phyloP scores from a whole-genome alignment of 108 stramenopile genomes.

The Discostella pseudostelligera region DNA sequence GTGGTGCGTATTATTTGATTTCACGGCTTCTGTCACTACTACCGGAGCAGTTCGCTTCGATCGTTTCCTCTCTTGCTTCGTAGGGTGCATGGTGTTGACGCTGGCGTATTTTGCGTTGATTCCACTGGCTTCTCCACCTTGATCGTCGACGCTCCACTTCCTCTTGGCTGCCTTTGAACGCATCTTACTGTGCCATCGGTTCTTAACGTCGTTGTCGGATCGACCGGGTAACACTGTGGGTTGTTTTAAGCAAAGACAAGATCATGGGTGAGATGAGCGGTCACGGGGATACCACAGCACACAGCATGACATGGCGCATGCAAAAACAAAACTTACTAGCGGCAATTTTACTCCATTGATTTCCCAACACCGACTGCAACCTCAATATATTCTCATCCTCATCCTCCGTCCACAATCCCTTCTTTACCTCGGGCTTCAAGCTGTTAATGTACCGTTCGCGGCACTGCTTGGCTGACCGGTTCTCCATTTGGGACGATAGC shows the following conservation, averaged over 20 bases:
- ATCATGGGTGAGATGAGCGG: too few relatives aligned
- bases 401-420: constrained; percentile 63
- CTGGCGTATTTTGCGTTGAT: too few relatives aligned
- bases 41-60: not conserved
- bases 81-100: not conserved
- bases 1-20: not conserved
- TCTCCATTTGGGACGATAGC: not conserved
- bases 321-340: not conserved
- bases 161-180: not conserved
- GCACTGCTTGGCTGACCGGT: constrained; percentile 24
- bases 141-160: not conserved
- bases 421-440: constrained; percentile 71
- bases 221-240: constrained; percentile 5
- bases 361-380: constrained; percentile 54
- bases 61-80: not conserved
- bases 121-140: not conserved
- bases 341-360: constrained; percentile 70
- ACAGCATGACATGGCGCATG: too few relatives aligned
- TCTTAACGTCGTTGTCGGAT: constrained; percentile 21
- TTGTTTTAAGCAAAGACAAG: too few relatives aligned
- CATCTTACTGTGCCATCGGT: constrained; percentile 15
- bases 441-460: constrained; percentile 86
- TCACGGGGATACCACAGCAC: too few relatives aligned
- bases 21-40: not conserved
- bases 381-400: constrained; percentile 58